Percentiles rank a stretch among this genome's conserved stretches.
Evolutionary conservation across 306 rosid genomes (phyloP).

Genomic region (Crataegus laevigata): DNA sequence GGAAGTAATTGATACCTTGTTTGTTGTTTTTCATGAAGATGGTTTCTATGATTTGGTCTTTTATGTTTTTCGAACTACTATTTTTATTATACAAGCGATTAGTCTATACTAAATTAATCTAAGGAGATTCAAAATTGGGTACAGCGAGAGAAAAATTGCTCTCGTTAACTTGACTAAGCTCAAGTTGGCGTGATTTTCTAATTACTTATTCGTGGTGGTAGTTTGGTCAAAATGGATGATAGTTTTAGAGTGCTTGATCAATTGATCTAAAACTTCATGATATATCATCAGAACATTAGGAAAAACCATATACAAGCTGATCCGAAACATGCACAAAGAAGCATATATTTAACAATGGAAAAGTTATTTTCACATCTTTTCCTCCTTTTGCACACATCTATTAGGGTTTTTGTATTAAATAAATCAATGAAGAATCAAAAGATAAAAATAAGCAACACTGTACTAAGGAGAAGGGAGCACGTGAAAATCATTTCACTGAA

Average conservation of each 20-base stretch:
- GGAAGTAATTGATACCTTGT: constrained; percentile 7
- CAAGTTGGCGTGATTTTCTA: background rate
- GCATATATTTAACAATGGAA: background rate
- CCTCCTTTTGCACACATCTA: too few relatives aligned
- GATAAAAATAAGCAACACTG: background rate
- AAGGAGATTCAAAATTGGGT: too few relatives aligned
- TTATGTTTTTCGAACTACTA: background rate
- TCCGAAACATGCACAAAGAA: background rate
- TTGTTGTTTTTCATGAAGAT: background rate
- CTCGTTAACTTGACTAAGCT: too few relatives aligned
- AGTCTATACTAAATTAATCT: background rate
- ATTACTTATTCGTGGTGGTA: background rate
- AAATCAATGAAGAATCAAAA: too few relatives aligned
- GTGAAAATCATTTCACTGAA: background rate
- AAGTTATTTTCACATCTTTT: background rate
- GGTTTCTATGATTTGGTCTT: background rate
- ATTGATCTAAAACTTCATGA: background rate
- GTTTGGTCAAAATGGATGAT: background rate
- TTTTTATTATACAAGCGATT: too few relatives aligned
- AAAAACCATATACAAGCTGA: background rate
- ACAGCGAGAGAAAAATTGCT: too few relatives aligned
- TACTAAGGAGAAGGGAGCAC: background rate
- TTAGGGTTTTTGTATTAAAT: too few relatives aligned
- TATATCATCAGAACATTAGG: background rate
- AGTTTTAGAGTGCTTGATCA: background rate